These are phyloP conservation scores for Cercospora sp. DNA, from an alignment of 2,329 filamentous ascomycete genomes.

Conservation along the genomic window DNA sequence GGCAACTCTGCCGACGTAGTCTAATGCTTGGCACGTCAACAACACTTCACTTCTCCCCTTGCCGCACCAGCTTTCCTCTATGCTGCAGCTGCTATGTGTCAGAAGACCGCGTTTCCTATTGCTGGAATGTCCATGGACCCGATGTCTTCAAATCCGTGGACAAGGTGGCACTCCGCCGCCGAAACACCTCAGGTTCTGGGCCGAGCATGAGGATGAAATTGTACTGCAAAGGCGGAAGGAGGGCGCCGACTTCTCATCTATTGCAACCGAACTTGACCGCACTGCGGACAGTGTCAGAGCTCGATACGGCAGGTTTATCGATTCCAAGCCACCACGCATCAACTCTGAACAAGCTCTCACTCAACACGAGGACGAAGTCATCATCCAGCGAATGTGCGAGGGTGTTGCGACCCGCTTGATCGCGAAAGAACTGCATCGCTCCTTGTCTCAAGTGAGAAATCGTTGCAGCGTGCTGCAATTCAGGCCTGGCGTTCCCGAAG, in stretches of 20 bases:
- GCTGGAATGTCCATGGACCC: neutral
- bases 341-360: neutral
- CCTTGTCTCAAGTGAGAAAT: too few species aligned
- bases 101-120: neutral
- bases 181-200: neutral
- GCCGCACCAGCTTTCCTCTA: neutral
- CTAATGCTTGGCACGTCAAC: neutral
- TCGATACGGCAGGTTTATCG: neutral
- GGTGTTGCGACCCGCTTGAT: neutral
- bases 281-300: neutral
- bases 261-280: neutral
- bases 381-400: neutral
- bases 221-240: neutral
- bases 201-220: neutral
- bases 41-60: neutral
- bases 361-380: neutral
- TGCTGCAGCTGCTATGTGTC: neutral
- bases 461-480: neutral
- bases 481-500: neutral
- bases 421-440: neutral
- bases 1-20: slow-evolving; percentile 2
- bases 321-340: neutral
- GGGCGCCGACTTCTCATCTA: neutral
- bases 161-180: neutral
- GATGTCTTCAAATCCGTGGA: neutral